Evolutionary conservation across 2,329 filamentous ascomycete genomes (phyloP).

Genomic region (Colletotrichum sp.): DNA sequence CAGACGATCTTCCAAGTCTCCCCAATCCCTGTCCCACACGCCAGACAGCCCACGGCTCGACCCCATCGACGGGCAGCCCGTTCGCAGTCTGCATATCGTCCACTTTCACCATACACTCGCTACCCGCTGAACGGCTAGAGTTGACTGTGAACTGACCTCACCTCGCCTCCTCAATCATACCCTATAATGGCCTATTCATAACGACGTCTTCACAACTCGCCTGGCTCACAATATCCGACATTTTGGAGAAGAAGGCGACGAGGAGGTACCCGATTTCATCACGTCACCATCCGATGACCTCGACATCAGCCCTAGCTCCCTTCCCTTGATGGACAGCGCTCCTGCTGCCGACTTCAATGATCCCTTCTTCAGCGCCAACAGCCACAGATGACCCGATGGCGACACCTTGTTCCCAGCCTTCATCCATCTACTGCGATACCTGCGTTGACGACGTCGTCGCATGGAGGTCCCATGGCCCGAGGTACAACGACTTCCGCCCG

Average conservation of each 20-base stretch:
- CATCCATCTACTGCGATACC: neutral
- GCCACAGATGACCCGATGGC: neutral
- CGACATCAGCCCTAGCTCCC: neutral
- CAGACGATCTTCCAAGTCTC: neutral
- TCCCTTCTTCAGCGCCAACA: neutral
- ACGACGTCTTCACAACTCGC: neutral
- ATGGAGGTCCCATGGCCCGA: neutral
- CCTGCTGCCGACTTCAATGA: neutral
- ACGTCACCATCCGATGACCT: neutral
- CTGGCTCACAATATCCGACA: neutral
- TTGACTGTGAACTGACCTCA: slow-evolving; percentile 10
- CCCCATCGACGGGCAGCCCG: neutral
- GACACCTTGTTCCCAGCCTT: neutral
- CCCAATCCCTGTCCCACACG: neutral
- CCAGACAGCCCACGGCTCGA: neutral
- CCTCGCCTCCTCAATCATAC: slow-evolving; percentile 4
- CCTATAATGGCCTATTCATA: neutral
- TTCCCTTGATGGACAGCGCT: neutral
- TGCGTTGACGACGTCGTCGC: neutral
- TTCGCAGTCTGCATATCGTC: neutral
- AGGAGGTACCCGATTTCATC: neutral
- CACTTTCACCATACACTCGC: neutral
- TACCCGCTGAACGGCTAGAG: neutral
- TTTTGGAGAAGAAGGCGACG: neutral
- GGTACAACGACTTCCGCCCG: neutral